Evolutionary conservation across 116 monocot species (phyloP).

Genomic region (Thalassia testudinum): DNA sequence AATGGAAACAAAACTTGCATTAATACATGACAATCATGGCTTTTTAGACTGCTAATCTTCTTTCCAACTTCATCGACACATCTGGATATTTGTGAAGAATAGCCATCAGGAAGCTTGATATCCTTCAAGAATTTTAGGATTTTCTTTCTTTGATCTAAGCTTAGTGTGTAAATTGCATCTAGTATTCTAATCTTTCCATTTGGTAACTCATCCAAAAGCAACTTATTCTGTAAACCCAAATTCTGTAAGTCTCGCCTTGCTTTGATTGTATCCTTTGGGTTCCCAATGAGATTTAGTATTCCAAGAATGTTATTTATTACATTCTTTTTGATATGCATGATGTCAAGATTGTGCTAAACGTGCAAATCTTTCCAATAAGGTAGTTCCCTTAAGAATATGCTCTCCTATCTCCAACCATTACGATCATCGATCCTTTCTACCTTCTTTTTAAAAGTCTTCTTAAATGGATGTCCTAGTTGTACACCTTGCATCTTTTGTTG

Average conservation of each 20-base stretch:
- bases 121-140: background rate
- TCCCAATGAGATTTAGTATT: background rate
- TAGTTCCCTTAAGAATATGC: too few species aligned
- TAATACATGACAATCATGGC: background rate
- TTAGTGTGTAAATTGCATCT: background rate
- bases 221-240: background rate
- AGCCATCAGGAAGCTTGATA: background rate
- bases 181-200: background rate
- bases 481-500: too few species aligned
- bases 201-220: background rate
- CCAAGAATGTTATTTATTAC: background rate
- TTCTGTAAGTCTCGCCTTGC: background rate
- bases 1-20: background rate
- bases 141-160: background rate
- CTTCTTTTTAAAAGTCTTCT: too few species aligned
- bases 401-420: too few species aligned
- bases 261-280: background rate
- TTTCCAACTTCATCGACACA: background rate
- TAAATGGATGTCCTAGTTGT: too few species aligned
- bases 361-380: too few species aligned
- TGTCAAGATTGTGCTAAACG: background rate
- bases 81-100: background rate
- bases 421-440: too few species aligned
- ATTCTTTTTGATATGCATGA: background rate
- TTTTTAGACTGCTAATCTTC: background rate